Evolutionary conservation across 495 filamentous ascomycete genomes (phyloP), one percentile per base, ranked within the genome.

Genomic region (Lentithecium fluviatile): DNA sequence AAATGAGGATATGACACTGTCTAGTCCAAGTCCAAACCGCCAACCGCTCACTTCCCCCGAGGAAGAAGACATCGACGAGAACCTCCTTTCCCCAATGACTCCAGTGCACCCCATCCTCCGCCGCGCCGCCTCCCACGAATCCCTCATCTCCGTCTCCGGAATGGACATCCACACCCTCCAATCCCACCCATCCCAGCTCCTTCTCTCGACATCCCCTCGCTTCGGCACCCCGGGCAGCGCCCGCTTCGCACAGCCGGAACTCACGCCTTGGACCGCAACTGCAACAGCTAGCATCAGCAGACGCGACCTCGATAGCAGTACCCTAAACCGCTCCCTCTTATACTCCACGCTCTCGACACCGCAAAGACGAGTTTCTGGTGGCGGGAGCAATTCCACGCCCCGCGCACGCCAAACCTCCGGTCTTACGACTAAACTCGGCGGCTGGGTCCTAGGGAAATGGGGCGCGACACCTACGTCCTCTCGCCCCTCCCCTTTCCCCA

Each of bases 81-180:
- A 56, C 54, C 29, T 58, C 48, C 55, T 69, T 29, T 62, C 66
- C 15, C 58, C 56, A 24, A 49, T 43, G 23, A 58, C 48, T 6
- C 58, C 65, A n/a, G 12, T 45, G 21, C 68, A 52, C 8, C 69
- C 53, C 6, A 11, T 57, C 1, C 62, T 76, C 21, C 73, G 72
- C 52, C 73, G 73, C 19, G 62, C 65, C 17, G 60, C 73, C 15
- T 75, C 73, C 38, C 73, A 76, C 62, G 74, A 76, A 48, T 71
- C 67, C 54, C 40, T 76, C 20, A 62, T 76, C 24, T 76, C 74
- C 4, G 48, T 76, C 15, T 67, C 67, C 13, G 71, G 72, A 13
- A 71, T 75, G 68, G 74, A 76, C 51, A 73, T 74, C 42, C 73
- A 74, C 52, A 71, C 73, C 32, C 61, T 67, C 13, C 60, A 60